Conservation (phyloP, 2,329 filamentous ascomycete species). For the Phaeosphaeria sp. region DNA sequence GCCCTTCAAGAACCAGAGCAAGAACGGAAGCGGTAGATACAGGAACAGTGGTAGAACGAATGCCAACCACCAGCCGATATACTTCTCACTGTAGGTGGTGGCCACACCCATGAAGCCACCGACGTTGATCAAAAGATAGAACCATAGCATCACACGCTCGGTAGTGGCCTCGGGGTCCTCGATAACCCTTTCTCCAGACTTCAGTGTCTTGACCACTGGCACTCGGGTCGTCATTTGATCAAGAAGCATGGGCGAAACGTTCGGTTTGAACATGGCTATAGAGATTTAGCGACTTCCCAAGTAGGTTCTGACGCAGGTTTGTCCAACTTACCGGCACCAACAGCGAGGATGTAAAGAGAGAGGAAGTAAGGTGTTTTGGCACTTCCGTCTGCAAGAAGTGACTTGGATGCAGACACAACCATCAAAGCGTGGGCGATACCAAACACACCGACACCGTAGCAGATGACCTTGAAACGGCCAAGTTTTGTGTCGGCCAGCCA, state of each 20-base stretch:
- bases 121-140: constrained; percentile 5
- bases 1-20: constrained; percentile 4
- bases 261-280: constrained; percentile 5
- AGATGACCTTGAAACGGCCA: constrained; percentile 4
- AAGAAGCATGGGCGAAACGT: constrained; percentile 4
- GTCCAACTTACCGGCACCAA: constrained; percentile 2
- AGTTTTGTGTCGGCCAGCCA: constrained; percentile 5
- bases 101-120: constrained; percentile 7
- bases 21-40: constrained; percentile 3
- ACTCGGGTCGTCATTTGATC: constrained; percentile 6
- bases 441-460: constrained; percentile 3
- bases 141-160: constrained; percentile 6
- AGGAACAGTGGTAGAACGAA: constrained; percentile 1
- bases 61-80: constrained; percentile 6
- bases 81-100: constrained; percentile 4
- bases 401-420: constrained; percentile 1
- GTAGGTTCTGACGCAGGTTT: background rate
- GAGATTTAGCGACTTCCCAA: background rate
- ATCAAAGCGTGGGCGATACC: constrained; percentile 4
- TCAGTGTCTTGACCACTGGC: constrained; percentile 1
- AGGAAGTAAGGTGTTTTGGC: constrained; percentile 3
- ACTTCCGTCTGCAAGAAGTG: constrained; percentile 1
- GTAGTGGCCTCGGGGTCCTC: constrained; percentile 6
- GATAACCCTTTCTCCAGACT: constrained; percentile 3
- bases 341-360: constrained; percentile 4